Evolutionary conservation across 2,329 filamentous ascomycete genomes (phyloP).

Genomic region (Aureobasidium sp.): DNA sequence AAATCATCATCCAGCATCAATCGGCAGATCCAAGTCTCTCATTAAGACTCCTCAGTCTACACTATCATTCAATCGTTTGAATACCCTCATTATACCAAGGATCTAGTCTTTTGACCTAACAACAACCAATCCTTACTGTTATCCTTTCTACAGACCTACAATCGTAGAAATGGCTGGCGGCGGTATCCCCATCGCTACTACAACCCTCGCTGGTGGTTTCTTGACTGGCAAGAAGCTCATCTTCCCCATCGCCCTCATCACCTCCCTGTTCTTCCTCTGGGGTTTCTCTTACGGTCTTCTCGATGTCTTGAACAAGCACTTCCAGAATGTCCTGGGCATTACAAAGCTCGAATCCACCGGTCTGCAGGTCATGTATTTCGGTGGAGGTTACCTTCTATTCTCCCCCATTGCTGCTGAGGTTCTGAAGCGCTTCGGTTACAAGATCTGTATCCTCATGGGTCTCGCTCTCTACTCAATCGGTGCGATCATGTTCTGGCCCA

Average conservation of each 20-base stretch:
- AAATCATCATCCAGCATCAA: constrained; percentile 9
- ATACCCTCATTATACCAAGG: constrained; percentile 11
- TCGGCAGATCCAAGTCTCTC: constrained; percentile 16
- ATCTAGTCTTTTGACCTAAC: not conserved
- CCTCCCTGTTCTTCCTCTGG: constrained; percentile 42
- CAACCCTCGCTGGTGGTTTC: constrained; percentile 35
- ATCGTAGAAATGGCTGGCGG: constrained; percentile 34
- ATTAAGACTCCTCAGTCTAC: constrained; percentile 7
- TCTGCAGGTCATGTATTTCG: constrained; percentile 38
- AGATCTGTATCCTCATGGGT: constrained; percentile 39
- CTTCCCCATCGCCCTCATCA: constrained; percentile 43
- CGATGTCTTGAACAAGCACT: constrained; percentile 34
- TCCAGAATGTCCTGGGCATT: constrained; percentile 32
- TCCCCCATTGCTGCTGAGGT: constrained; percentile 38
- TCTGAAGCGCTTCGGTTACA: constrained; percentile 40
- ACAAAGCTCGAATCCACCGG: constrained; percentile 37
- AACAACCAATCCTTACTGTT: not conserved
- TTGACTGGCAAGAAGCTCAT: constrained; percentile 42
- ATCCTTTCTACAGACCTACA: constrained; percentile 2
- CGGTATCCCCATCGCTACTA: constrained; percentile 33
- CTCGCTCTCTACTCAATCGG: constrained; percentile 32
- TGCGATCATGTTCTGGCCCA: constrained; percentile 35
- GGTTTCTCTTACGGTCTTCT: constrained; percentile 33
- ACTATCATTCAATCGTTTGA: constrained; percentile 12
- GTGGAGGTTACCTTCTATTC: constrained; percentile 38